Conservation (phyloP, 176 grass and related monocot species). For the Hyparrhenia diplandra region DNA sequence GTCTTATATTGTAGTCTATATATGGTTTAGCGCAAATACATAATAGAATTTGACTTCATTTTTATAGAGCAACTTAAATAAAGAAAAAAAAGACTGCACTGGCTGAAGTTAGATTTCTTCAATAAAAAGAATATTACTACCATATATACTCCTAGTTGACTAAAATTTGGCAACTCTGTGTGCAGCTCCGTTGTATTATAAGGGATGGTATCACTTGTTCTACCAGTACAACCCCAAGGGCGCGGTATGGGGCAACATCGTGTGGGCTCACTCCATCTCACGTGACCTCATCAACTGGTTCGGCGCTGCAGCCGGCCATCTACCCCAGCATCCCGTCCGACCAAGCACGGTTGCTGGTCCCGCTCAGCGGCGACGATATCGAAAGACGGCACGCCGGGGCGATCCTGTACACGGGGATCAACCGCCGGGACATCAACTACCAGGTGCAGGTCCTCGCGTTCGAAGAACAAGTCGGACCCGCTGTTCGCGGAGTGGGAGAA, state of each 20-base stretch:
- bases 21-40: neutral
- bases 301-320: slow-evolving; percentile 39
- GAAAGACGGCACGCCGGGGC: slow-evolving; percentile 27
- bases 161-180: neutral
- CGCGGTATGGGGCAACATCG: slow-evolving; percentile 66
- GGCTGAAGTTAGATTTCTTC: neutral
- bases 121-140: neutral
- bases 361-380: slow-evolving; percentile 59
- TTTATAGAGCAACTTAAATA: neutral
- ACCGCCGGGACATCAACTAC: slow-evolving; percentile 5
- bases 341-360: slow-evolving; percentile 39
- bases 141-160: too few relatives aligned
- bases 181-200: slow-evolving; percentile 58
- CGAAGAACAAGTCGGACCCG: slow-evolving; percentile 48
- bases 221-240: slow-evolving; percentile 82
- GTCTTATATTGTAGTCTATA: neutral
- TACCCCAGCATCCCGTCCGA: slow-evolving; percentile 36
- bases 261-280: slow-evolving; percentile 75
- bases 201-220: slow-evolving; percentile 69
- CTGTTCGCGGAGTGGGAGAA: slow-evolving; percentile 55
- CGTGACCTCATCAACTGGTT: slow-evolving; percentile 56
- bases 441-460: slow-evolving; percentile 57
- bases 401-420: slow-evolving; percentile 44
- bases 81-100: neutral
- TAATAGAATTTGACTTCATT: neutral